Percentiles rank a stretch among this genome's conserved stretches.
These are phyloP conservation scores for Zymoseptoria tritici DNA, from an alignment of 2,329 filamentous ascomycete genomes.

Conservation along the genomic window DNA sequence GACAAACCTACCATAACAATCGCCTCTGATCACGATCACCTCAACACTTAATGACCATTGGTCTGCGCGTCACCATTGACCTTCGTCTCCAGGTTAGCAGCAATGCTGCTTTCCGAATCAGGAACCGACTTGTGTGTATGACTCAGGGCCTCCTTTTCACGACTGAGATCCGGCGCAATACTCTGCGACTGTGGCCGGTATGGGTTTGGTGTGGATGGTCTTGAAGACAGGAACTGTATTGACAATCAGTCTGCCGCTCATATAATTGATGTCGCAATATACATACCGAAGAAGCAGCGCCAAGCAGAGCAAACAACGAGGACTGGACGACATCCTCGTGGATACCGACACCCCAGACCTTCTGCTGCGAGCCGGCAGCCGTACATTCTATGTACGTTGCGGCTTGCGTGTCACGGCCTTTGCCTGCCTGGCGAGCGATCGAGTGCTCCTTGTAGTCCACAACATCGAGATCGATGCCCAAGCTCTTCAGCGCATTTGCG, in stretches of 20 bases:
- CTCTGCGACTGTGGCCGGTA: conserved; percentile 40
- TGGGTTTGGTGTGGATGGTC: conserved; percentile 54
- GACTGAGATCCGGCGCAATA: conserved; percentile 17
- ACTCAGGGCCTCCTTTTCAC: conserved; percentile 24
- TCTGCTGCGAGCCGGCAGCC: conserved; percentile 56
- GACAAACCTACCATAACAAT: not conserved
- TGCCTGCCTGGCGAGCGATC: conserved; percentile 41
- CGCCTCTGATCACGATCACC: not conserved
- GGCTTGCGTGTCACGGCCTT: conserved; percentile 73
- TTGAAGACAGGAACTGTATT: conserved; percentile 61
- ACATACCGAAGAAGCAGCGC: conserved; percentile 78
- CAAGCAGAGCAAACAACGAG: conserved; percentile 76
- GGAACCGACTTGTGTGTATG: conserved; percentile 24
- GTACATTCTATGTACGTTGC: conserved; percentile 91
- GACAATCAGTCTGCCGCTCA: not conserved
- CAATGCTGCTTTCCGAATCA: conserved; percentile 25
- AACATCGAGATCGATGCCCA: conserved; percentile 84
- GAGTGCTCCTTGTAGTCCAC: conserved; percentile 95
- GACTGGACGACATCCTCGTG: conserved; percentile 90
- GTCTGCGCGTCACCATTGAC: conserved; percentile 11
- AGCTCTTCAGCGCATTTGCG: conserved; percentile 66
- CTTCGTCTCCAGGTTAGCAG: conserved; percentile 26
- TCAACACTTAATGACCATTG: not conserved
- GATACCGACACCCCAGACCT: conserved; percentile 85
- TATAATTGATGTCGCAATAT: not conserved